Conservation (phyloP, 1,284 basidiomycete species). For the Cerioporus squamosus region DNA sequence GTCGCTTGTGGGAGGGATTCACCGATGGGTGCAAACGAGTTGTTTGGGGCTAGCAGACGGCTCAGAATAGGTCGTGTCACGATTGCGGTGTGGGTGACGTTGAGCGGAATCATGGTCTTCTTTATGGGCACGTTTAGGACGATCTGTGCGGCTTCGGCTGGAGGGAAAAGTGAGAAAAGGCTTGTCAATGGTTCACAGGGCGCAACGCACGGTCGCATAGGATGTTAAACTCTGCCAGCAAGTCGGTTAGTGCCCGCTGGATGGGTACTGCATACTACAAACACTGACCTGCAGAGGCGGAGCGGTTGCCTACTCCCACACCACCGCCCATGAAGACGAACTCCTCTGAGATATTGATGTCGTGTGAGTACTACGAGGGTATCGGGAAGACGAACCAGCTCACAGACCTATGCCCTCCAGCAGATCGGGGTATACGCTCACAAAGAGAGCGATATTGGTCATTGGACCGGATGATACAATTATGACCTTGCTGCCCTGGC, state of each 20-base stretch:
- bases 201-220: slow-evolving; percentile 71
- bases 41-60: slow-evolving; percentile 49
- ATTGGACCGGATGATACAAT: slow-evolving; percentile 79
- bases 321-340: slow-evolving; percentile 91
- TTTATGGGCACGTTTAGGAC: slow-evolving; percentile 64
- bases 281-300: slow-evolving; percentile 65
- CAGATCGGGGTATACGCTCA: slow-evolving; percentile 71
- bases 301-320: slow-evolving; percentile 80
- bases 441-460: slow-evolving; percentile 85
- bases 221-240: slow-evolving; percentile 73
- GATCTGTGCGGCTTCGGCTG: slow-evolving; percentile 82
- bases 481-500: slow-evolving; percentile 58
- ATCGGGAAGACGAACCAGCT: neutral
- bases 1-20: slow-evolving; percentile 43
- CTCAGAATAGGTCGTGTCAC: slow-evolving; percentile 58
- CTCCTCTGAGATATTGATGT: slow-evolving; percentile 47
- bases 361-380: neutral
- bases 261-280: neutral
- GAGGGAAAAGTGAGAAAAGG: neutral
- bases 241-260: neutral
- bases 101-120: slow-evolving; percentile 79
- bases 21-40: slow-evolving; percentile 8
- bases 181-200: neutral
- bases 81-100: slow-evolving; percentile 84
- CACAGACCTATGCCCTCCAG: slow-evolving; percentile 55